Evolutionary conservation across 1,139 yeast species (phyloP).

Genomic region (Eremothecium cymbalariae): DNA sequence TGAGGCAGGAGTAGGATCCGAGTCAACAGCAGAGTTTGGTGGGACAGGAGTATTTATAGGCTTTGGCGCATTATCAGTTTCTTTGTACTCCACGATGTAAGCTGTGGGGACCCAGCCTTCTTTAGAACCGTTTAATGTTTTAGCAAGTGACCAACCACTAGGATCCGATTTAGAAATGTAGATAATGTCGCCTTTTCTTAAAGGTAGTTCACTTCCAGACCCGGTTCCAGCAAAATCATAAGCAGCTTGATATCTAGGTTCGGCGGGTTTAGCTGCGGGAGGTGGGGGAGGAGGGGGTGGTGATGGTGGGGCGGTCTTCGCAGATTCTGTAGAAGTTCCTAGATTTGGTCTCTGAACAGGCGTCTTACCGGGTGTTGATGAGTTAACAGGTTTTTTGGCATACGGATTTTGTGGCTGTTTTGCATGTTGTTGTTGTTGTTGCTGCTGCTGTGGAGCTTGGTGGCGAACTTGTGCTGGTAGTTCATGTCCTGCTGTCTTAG

Average conservation of each 20-base stretch:
- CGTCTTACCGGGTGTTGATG: too few relatives aligned
- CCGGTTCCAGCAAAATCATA: conserved; percentile 88
- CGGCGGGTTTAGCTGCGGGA: conserved; percentile 49
- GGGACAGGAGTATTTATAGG: conserved; percentile 14
- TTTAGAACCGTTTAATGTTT: conserved; percentile 58
- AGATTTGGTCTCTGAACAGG: too few relatives aligned
- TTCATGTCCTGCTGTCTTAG: conserved; percentile 18
- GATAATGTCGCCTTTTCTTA: conserved; percentile 66
- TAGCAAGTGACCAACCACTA: conserved; percentile 92
- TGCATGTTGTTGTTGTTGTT: conserved; percentile 14
- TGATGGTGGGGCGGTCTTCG: conserved; percentile 15
- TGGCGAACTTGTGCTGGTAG: too few relatives aligned
- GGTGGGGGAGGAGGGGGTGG: conserved; percentile 70
- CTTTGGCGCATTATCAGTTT: conserved; percentile 23
- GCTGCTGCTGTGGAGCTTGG: conserved; percentile 22
- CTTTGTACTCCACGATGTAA: conserved; percentile 57
- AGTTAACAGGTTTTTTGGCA: too few relatives aligned
- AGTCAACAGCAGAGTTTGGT: conserved; percentile 24
- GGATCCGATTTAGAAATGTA: conserved; percentile 60
- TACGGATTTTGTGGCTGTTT: conserved; percentile 8
- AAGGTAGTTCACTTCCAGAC: conserved; percentile 69
- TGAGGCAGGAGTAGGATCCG: conserved; percentile 30
- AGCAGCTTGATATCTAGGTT: conserved; percentile 76
- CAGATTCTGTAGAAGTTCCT: too few relatives aligned
- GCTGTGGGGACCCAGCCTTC: conserved; percentile 99